These are phyloP conservation scores for Teunomyces aglyptinius DNA, from an alignment of 805 yeast species.

Conservation along the genomic window DNA sequence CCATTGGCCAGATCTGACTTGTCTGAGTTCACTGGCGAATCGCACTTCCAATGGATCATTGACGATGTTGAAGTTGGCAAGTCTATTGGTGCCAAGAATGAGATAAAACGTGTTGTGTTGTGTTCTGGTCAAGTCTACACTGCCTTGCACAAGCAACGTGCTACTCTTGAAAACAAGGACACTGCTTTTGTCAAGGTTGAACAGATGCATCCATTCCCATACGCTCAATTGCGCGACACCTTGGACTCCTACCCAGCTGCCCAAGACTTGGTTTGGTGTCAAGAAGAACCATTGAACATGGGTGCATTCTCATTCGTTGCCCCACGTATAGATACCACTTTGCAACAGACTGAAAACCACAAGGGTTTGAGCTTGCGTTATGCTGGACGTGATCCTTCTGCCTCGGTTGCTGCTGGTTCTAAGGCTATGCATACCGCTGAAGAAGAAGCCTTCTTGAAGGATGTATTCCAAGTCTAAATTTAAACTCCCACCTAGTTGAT, in stretches of 20 bases:
- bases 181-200: constrained; percentile 90
- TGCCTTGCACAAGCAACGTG: constrained; percentile 87
- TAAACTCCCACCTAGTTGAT: neutral
- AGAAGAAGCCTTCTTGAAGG: constrained; percentile 82
- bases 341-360: constrained; percentile 73
- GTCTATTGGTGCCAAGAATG: constrained; percentile 71
- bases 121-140: constrained; percentile 95
- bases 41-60: constrained; percentile 93
- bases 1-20: constrained; percentile 91
- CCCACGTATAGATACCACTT: constrained; percentile 79
- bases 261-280: constrained; percentile 93
- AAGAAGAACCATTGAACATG: constrained; percentile 98
- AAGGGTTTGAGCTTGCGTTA: constrained; percentile 63
- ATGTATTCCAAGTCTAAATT: constrained; percentile 51
- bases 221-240: constrained; percentile 84
- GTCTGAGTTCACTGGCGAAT: constrained; percentile 84
- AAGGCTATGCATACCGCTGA: constrained; percentile 85
- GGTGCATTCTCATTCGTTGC: constrained; percentile 79
- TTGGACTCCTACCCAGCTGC: constrained; percentile 75
- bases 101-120: constrained; percentile 81
- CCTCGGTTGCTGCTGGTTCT: constrained; percentile 97
- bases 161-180: constrained; percentile 65
- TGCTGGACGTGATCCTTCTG: constrained; percentile 98
- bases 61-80: constrained; percentile 88
- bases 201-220: constrained; percentile 99